Evolutionary conservation across 176 grass and related monocot genomes (phyloP), one percentile per base, ranked within the genome.

Genomic region (Guadua angustifolia): DNA sequence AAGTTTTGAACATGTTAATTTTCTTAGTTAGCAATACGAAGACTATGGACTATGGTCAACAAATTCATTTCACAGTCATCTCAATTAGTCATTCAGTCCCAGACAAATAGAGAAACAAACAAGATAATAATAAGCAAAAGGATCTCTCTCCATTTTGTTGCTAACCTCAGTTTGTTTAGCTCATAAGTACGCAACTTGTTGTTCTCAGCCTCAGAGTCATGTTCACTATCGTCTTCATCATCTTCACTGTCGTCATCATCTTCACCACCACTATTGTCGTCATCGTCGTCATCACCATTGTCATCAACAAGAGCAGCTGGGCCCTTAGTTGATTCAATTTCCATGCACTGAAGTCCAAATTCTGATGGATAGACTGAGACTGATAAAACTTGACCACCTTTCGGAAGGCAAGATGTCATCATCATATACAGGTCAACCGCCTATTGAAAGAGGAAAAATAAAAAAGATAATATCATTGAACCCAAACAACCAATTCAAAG

Each of bases 391-490:
- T 76, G 85, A 14, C 95, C 95, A 63, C 85, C 92, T 78, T 93
- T 92, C 44, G 91, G 92, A 21, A 91, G 56, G 58, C 84, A 93
- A 59, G 91, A 93, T 84, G 64, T 93, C 92, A 98, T 95, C 66
- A 95, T 87, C 78, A 98, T 88, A 93, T 95, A 92, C 25, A 98
- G 49, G 83, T 98, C 95, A 83, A 93, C 87, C 40, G 91, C 95
- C 95, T 98, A 42, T 79, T 40, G 61, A 52, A 77, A 88, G 3
- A 71, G 44, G 5, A 36, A 44, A 63, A 47, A 71, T 81, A 85
- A 81, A 85, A 59, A 58, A 50, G 6, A 84, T 15, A 32, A 63
- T 43, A 25, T 66, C 55, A 72, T 46, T 72, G 56, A 9, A 73
- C 5, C 24, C 43, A n/a, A 65, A 53, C 66, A 36, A 73, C 47